Evolutionary conservation across 495 filamentous ascomycete genomes (phyloP).

Genomic region (Gamarada debralockiae): DNA sequence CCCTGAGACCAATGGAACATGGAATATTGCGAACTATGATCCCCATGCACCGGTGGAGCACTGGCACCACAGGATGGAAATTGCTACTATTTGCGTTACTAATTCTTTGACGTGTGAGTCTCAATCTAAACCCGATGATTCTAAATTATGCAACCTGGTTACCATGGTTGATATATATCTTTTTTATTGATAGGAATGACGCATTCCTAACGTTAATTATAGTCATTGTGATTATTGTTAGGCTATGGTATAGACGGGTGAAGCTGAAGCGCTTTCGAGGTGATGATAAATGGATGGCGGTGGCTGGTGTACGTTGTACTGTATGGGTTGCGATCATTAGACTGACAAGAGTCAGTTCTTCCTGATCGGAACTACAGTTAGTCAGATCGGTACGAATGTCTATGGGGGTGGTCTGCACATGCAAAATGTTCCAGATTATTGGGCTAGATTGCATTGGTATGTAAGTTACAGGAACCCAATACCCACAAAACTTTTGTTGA

Average conservation of each 20-base stretch:
- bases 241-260: conserved; percentile 17
- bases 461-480: too few relatives aligned
- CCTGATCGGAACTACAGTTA: conserved; percentile 7
- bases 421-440: conserved; percentile 7
- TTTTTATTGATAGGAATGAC: too few relatives aligned
- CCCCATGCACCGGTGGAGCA: conserved; percentile 3
- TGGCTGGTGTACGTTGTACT: conserved; percentile 9
- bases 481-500: too few relatives aligned
- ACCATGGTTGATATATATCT: too few relatives aligned
- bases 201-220: background rate
- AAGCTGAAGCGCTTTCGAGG: conserved; percentile 12
- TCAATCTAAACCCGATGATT: too few relatives aligned
- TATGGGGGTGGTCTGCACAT: conserved; percentile 15
- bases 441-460: conserved; percentile 11
- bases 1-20: conserved; percentile 8
- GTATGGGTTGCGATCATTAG: background rate
- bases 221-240: conserved; percentile 13
- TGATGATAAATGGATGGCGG: conserved; percentile 18
- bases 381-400: conserved; percentile 15
- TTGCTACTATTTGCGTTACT: conserved; percentile 11
- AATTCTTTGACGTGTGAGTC: conserved; percentile 19
- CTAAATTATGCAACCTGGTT: too few relatives aligned
- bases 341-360: conserved; percentile 3
- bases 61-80: conserved; percentile 12
- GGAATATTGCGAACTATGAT: conserved; percentile 9